Evolutionary conservation across 208 protist genomes (phyloP).

Genomic region (Acanthamoeba royreba): DNA sequence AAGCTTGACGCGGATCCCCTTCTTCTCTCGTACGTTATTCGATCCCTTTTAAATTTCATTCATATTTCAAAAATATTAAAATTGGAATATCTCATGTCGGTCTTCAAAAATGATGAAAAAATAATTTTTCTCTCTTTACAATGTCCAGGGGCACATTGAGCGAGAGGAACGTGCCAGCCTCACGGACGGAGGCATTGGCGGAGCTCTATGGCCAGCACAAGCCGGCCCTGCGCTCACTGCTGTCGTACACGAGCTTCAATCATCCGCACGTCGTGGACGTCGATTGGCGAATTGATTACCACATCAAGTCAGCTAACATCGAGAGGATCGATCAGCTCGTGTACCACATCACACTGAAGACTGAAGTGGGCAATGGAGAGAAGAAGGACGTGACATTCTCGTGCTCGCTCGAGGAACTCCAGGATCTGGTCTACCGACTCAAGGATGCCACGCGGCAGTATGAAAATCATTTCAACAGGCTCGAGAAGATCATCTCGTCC

Average conservation of each 20-base stretch:
- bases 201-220: constrained; percentile 37
- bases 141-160: constrained; percentile 10
- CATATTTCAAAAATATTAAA: too few relatives aligned
- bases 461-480: constrained; percentile 35
- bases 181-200: not conserved
- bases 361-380: constrained; percentile 42
- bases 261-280: constrained; percentile 34
- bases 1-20: constrained; percentile 9
- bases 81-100: too few relatives aligned
- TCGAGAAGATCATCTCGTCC: constrained; percentile 10
- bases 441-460: constrained; percentile 32
- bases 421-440: constrained; percentile 47
- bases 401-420: constrained; percentile 44
- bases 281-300: constrained; percentile 47
- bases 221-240: not conserved
- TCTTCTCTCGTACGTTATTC: not conserved
- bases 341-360: constrained; percentile 50
- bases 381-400: constrained; percentile 33
- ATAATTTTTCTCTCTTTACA: too few relatives aligned
- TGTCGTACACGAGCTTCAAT: constrained; percentile 43
- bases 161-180: not conserved
- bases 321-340: constrained; percentile 27
- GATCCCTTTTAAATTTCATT: not conserved
- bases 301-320: constrained; percentile 49
- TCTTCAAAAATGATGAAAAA: too few relatives aligned